phyloP scores from a whole-genome alignment of 2,329 filamentous ascomycete genomes.

The Lasiodiplodia sp. region DNA sequence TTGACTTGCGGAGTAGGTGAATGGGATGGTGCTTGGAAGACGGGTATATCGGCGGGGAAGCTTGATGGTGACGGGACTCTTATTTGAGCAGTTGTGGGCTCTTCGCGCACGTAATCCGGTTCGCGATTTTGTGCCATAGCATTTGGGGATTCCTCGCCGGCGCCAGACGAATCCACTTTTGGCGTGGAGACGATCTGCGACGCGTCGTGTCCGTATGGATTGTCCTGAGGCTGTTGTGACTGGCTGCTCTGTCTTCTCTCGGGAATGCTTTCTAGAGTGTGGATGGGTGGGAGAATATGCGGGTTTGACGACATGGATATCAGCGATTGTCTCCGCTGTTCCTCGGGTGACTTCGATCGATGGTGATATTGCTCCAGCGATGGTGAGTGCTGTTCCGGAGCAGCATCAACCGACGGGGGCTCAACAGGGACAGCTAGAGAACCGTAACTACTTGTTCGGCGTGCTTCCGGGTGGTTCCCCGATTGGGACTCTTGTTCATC shows the following conservation, averaged over 20 bases:
- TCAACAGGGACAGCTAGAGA: constrained; percentile 47
- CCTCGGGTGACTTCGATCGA: constrained; percentile 53
- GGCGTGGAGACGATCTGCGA: constrained; percentile 38
- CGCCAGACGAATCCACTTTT: constrained; percentile 7
- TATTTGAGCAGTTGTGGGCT: constrained; percentile 40
- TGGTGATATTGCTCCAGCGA: constrained; percentile 58
- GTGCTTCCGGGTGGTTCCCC: constrained; percentile 32
- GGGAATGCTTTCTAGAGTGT: constrained; percentile 34
- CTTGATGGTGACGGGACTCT: constrained; percentile 36
- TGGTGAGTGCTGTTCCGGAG: constrained; percentile 48
- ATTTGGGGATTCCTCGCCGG: constrained; percentile 2
- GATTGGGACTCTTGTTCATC: constrained; percentile 17
- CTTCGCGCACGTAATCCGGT: constrained; percentile 41
- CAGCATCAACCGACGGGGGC: constrained; percentile 47
- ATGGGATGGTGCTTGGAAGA: constrained; percentile 31
- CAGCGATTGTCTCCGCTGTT: constrained; percentile 47
- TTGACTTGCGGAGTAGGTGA: constrained; percentile 49
- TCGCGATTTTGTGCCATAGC: constrained; percentile 39
- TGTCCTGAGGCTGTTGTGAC: not conserved
- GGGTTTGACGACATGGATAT: constrained; percentile 42
- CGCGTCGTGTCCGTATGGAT: constrained; percentile 37
- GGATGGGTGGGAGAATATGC: constrained; percentile 51
- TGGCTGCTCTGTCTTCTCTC: constrained; percentile 21
- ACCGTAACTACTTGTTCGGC: constrained; percentile 45
- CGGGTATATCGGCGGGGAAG: constrained; percentile 33